Base-by-base conservation (phyloP, 1,139 yeast species). In the Hanseniaspora sp. region DNA sequence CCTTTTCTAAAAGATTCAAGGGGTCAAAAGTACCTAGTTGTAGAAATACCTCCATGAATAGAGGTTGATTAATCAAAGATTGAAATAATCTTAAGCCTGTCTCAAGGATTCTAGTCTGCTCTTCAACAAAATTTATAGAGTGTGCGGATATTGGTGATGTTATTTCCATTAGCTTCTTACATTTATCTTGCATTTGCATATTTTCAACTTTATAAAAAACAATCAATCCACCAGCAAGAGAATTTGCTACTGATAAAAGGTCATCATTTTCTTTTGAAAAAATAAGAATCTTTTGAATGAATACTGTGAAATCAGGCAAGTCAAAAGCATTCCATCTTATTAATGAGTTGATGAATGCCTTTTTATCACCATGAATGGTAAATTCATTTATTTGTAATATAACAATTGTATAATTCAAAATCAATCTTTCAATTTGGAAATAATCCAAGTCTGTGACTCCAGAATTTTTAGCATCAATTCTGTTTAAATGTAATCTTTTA, bases 361-460 rank as follows among this genome's bases (percentile, higher is more conserved):
- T 45, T 23, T 51, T 45, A 13, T 51, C 54, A 7, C 56, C 56
- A 30, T 54, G 52, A 7, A 40, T 44, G 28, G 56, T 48, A 48
- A 67, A 67, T 33, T 64, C 67, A 46, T 65, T 66, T 9, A 82
- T 76, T 64, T 82, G 87, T 62, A 86, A 80, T 39, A 83, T 69
- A 39, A 86, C 80, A 38, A 82, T 73, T 0, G 87, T 87, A 66
- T 82, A 86, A 28, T 85, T 80, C 15, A 83, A 72, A 13, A 80
- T 54, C 2, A 34, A 29, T 12, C 43, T 41, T 48, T 48, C 53
- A 2, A 49, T 7, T 7, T 15, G 30, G 30, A 43, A 42, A 17
- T 49, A 49, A 31, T 49, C 48, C 12, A 49, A n/a, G 43, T 43
- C 43, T 43, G 28, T 46, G 6, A 49, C 34, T 7, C 18, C 47